Evolutionary conservation across 495 filamentous ascomycete genomes (phyloP).

Genomic region (Tuber brumale): DNA sequence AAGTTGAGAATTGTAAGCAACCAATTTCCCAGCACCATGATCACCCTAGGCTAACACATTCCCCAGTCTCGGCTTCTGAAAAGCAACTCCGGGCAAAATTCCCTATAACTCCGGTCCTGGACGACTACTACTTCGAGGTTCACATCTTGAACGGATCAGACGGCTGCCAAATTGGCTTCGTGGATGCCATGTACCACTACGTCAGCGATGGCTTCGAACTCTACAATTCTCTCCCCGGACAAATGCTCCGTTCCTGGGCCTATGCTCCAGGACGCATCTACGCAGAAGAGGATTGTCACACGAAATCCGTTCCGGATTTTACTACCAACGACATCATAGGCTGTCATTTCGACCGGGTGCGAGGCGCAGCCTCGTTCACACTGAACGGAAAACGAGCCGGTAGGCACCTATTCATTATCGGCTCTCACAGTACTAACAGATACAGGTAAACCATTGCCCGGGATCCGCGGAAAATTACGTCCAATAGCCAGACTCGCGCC

Average conservation of each 20-base stretch:
- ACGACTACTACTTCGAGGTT: slow-evolving; percentile 10
- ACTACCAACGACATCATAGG: slow-evolving; percentile 3
- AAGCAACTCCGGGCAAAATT: not conserved
- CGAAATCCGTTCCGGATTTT: not conserved
- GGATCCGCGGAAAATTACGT: no score
- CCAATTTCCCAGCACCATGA: not conserved
- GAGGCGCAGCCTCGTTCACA: slow-evolving; percentile 8
- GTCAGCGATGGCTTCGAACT: not conserved
- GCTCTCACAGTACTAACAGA: not conserved
- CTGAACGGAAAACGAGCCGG: slow-evolving; percentile 11
- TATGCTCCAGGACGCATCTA: not conserved
- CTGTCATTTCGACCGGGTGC: slow-evolving; percentile 11
- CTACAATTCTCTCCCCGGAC: not conserved
- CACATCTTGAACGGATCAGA: not conserved
- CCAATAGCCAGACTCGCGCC: not conserved
- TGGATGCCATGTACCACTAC: not conserved
- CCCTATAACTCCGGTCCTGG: not conserved
- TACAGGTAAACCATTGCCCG: not conserved
- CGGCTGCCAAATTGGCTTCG: slow-evolving; percentile 5
- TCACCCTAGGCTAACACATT: not conserved
- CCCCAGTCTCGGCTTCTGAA: not conserved
- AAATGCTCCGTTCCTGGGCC: slow-evolving; percentile 2
- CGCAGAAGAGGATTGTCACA: not conserved
- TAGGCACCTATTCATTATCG: slow-evolving; percentile 1
- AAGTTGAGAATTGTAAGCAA: slow-evolving; percentile 12